Evolutionary conservation across 140 eudicot genomes (phyloP).

Genomic region (Flaveria floridana): DNA sequence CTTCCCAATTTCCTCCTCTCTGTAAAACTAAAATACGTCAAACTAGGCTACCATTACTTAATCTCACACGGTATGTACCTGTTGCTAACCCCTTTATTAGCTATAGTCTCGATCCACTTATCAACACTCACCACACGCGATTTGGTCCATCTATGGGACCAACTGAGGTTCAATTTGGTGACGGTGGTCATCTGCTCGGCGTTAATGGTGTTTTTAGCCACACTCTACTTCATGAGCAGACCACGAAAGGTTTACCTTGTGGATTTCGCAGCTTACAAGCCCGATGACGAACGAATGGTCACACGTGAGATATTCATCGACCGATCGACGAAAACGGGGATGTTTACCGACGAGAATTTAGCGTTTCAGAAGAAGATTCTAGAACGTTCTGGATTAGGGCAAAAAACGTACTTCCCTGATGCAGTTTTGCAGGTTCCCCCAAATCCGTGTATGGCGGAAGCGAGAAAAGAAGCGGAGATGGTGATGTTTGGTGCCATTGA

Average conservation of each 20-base stretch:
- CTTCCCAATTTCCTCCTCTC: conserved; percentile 65
- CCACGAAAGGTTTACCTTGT: conserved; percentile 64
- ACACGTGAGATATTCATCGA: conserved; percentile 54
- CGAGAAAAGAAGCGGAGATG: conserved; percentile 78
- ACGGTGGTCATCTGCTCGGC: conserved; percentile 56
- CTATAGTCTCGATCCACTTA: conserved; percentile 31
- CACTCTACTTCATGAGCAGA: conserved; percentile 68
- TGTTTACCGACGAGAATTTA: conserved; percentile 60
- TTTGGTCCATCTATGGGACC: conserved; percentile 47
- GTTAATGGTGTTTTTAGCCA: conserved; percentile 57
- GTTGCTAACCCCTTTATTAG: conserved; percentile 47
- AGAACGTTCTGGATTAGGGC: conserved; percentile 80
- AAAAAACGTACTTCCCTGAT: conserved; percentile 73
- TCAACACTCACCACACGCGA: conserved; percentile 49
- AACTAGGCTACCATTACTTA: conserved; percentile 73
- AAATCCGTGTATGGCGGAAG: conserved; percentile 70
- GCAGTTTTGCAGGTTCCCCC: conserved; percentile 64
- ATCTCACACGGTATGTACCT: conserved; percentile 70
- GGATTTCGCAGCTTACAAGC: conserved; percentile 69
- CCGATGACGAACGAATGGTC: conserved; percentile 50
- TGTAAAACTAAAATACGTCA: conserved; percentile 62
- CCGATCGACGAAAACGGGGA: conserved; percentile 41
- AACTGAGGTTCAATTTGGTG: conserved; percentile 56
- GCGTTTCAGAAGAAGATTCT: conserved; percentile 72
- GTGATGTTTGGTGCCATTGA: conserved; percentile 89